Conservation (phyloP, 2,329 filamentous ascomycete species). For the Torrubiellomyces zombiae region DNA sequence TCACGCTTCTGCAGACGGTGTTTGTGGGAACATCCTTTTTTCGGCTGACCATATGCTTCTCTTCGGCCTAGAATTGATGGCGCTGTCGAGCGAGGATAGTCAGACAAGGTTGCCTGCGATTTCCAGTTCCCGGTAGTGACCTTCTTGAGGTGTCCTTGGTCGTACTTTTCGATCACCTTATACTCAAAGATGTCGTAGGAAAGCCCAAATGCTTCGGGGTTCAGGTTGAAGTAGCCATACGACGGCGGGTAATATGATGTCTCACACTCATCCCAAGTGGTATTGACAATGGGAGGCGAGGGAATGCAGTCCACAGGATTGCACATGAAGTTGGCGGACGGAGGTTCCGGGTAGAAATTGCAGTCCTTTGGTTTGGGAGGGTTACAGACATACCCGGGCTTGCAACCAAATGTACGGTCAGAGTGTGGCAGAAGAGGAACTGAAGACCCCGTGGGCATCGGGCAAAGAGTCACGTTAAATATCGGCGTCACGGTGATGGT, state of each 20-base stretch:
- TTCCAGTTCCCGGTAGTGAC: constrained; percentile 38
- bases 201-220: constrained; percentile 43
- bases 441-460: constrained; percentile 23
- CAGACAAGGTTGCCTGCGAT: constrained; percentile 30
- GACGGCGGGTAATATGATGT: constrained; percentile 33
- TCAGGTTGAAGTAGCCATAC: constrained; percentile 46
- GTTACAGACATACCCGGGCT: constrained; percentile 34
- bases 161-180: constrained; percentile 18
- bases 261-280: constrained; percentile 25
- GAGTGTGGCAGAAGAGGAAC: constrained; percentile 18
- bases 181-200: constrained; percentile 43
- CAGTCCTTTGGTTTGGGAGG: constrained; percentile 31
- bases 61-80: too few relatives aligned
- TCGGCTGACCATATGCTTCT: too few relatives aligned
- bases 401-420: constrained; percentile 35
- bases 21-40: too few relatives aligned
- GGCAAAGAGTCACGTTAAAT: constrained; percentile 22
- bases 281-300: constrained; percentile 18
- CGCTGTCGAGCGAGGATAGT: constrained; percentile 9
- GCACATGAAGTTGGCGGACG: constrained; percentile 29
- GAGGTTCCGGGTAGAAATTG: constrained; percentile 32
- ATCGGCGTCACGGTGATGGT: constrained; percentile 13
- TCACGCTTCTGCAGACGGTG: constrained; percentile 20
- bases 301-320: constrained; percentile 24
- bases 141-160: constrained; percentile 22